Base-by-base conservation (phyloP, 768 basidiomycete species). In the Lactarius tabidus region DNA sequence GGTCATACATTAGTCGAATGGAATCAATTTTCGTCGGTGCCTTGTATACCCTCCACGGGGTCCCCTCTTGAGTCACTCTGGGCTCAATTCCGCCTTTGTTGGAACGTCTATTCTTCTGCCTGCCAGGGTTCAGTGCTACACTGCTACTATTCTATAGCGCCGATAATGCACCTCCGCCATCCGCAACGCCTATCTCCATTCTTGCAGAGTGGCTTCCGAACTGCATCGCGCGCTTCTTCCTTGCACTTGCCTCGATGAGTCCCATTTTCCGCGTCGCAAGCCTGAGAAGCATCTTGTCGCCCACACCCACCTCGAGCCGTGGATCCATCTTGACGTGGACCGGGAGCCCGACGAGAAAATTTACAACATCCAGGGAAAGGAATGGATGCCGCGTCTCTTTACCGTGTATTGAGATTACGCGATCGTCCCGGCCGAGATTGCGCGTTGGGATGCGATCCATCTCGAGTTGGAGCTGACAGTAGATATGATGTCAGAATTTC, bases 161-260 rank as follows among this genome's bases (percentile, higher is more conserved):
- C 2, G 54, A n/a, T 36, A 53, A 57, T 55, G 57, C 33, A 48
- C 89, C 90, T 41, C 82, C 81, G 64, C 70, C 75, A 59, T 79
- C 77, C 20, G 75, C 76, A 55, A 84, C 83, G 3, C 85, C 87
- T 20, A 72, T 74, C 64, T 88, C 86, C 91, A 94, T 93, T 64
- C 91, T 79, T 20, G 92, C 92, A 35, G 91, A 90, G 75, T 87
- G 86, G 71, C 85, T 91, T 20, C 96, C 96, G 77, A 99, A 99
- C 72, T 98, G 97, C 91, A 98, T 97, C 17, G 97, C 97, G 64
- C 91, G 75, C 77, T 99, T 99, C 74, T 90, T 94, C 67, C 92
- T 79, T 59, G 70, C 64, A 67, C 90, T 89, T 6, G 93, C 91
- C 67, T 87, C 84, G 2, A 82, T 75, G 51, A 98, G 78, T 0